Evolutionary conservation across 495 filamentous ascomycete genomes (phyloP).

Genomic region (Aspergillus sparsus): DNA sequence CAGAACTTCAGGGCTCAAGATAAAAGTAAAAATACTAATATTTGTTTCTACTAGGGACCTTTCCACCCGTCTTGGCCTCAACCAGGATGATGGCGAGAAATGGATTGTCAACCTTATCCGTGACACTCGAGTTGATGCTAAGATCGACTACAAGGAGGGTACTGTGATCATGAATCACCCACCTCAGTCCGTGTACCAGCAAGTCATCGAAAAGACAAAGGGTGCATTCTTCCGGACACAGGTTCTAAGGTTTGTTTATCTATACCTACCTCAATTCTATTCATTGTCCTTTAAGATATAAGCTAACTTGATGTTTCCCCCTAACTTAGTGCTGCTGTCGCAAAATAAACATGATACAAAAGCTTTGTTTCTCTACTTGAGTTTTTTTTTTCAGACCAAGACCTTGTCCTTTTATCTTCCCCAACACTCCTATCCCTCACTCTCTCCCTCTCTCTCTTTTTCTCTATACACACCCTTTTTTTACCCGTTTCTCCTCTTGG

Average conservation of each 20-base stretch:
- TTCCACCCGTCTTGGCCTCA: slow-evolving; percentile 83
- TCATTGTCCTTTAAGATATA: not conserved
- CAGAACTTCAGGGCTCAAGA: not conserved
- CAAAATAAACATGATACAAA: slow-evolving; percentile 41
- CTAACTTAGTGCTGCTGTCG: slow-evolving; percentile 44
- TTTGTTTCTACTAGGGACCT: slow-evolving; percentile 62
- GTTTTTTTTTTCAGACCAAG: slow-evolving; percentile 36
- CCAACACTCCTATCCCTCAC: slow-evolving; percentile 30
- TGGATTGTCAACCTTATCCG: slow-evolving; percentile 99
- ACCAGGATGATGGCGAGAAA: slow-evolving; percentile 94
- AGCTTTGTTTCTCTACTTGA: slow-evolving; percentile 12
- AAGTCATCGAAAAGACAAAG: slow-evolving; percentile 96
- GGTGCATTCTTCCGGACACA: slow-evolving; percentile 89
- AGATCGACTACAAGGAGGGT: slow-evolving; percentile 98
- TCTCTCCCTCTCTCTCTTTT: slow-evolving; percentile 32
- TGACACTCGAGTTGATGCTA: slow-evolving; percentile 94
- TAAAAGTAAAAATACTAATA: slow-evolving; percentile 18
- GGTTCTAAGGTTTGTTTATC: slow-evolving; percentile 57
- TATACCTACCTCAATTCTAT: too few relatives aligned
- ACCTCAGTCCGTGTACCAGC: slow-evolving; percentile 95
- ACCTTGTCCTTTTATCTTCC: slow-evolving; percentile 34
- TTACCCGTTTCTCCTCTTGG: slow-evolving; percentile 34
- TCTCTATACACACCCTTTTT: not conserved
- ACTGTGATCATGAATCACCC: slow-evolving; percentile 99
- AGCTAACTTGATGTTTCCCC: not conserved